Evolutionary conservation across 768 basidiomycete genomes (phyloP), one percentile per base, ranked within the genome.

Genomic region (Dioszegia hungarica): DNA sequence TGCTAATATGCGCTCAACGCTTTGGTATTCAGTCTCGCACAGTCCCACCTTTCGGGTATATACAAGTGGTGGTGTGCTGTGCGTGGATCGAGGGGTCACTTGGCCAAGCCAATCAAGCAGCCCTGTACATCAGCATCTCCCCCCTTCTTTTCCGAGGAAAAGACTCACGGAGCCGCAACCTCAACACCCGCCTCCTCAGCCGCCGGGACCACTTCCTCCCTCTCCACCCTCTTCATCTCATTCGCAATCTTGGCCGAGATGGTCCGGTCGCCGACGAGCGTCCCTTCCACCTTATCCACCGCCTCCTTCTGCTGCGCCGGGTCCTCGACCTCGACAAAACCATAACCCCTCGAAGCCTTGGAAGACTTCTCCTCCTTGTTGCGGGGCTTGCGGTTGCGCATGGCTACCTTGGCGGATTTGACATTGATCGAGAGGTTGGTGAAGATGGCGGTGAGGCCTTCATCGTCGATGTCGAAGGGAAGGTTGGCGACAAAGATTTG

Each of bases 401-500:
- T 38, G 67, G 97, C 90, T 62, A 99, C 88, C 64, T 89, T 89
- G 60, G 93, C 92, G 65, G 87, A 87, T 72, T 82, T 80, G 64
- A 94, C 88, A 38, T 78, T 79, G 79, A 95, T 85, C 62, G 84
- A 89, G 22, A 86, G 89, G 62, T 90, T 88, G 49, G 85, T 87
- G 81, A 99, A 98, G 67, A 95, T 80, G 41, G 84, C 79, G 25
- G 82, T 74, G 63, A 99, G 85, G 51, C 82, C 86, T 28, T 81
- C 86, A 73, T 98, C 93, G 57, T 90, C 89, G 62, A 97, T 84
- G 75, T 79, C 85, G 84, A 97, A 98, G 41, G 91, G 90, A 59
- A 98, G 90, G 81, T 98, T 98, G 79, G 93, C 94, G 67, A 97
- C 92, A 70, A 97, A 97, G 64, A 97, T 81, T 79, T 89, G 63